These are phyloP conservation scores for Microcyclosporella mali DNA, from an alignment of 2,329 filamentous ascomycete species.

Conservation along the genomic window DNA sequence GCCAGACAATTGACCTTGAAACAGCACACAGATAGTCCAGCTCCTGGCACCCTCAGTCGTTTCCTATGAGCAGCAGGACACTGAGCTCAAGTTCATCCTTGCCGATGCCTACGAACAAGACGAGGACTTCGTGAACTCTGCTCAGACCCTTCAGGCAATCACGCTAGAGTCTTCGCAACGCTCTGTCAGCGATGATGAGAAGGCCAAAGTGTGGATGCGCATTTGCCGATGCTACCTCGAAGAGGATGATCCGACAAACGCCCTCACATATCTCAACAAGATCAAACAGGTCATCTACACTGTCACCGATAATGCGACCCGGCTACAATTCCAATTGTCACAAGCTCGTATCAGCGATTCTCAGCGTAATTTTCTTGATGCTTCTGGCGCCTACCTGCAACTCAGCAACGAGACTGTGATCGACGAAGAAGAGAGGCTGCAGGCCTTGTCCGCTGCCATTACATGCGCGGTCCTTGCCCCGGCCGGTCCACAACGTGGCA, in stretches of 20 bases:
- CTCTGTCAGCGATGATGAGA: constrained; percentile 72
- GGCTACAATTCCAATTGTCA: constrained; percentile 80
- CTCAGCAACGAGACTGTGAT: constrained; percentile 72
- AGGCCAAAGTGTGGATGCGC: constrained; percentile 81
- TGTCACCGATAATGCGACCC: constrained; percentile 65
- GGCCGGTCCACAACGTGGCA: constrained; percentile 76
- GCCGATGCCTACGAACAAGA: constrained; percentile 76
- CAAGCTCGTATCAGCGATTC: constrained; percentile 92
- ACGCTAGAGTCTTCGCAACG: constrained; percentile 85
- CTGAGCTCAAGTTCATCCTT: constrained; percentile 69
- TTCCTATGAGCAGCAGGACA: constrained; percentile 80
- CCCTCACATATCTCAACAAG: constrained; percentile 85
- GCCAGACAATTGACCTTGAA: constrained; percentile 28
- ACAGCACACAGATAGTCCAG: constrained; percentile 57
- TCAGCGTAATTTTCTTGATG: constrained; percentile 81
- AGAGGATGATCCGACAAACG: constrained; percentile 79
- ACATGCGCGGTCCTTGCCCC: constrained; percentile 89
- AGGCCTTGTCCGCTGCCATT: constrained; percentile 79
- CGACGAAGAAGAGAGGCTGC: constrained; percentile 79
- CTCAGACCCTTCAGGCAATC: constrained; percentile 72
- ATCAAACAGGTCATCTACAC: constrained; percentile 87
- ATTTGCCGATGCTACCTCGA: constrained; percentile 93
- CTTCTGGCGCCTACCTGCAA: constrained; percentile 79
- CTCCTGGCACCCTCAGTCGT: constrained; percentile 60
- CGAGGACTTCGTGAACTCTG: constrained; percentile 74